Evolutionary conservation across 768 basidiomycete genomes (phyloP).

Genomic region (Mycena albidolilacea): DNA sequence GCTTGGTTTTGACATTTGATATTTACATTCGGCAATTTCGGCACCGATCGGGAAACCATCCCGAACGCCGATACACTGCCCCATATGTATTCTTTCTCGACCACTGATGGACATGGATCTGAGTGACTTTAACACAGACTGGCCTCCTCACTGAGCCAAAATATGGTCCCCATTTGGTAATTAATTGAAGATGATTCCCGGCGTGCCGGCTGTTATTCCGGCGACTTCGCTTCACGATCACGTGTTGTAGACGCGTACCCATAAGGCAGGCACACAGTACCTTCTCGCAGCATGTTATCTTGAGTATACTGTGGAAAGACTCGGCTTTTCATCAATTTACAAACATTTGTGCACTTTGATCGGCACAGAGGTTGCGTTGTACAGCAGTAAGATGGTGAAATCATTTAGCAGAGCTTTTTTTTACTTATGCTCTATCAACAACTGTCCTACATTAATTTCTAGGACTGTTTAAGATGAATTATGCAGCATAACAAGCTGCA

Average conservation of each 20-base stretch:
- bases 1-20: constrained; percentile 1
- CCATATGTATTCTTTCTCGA: background rate
- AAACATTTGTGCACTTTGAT: background rate
- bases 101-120: too few species aligned
- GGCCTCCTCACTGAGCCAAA: constrained; percentile 1
- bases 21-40: background rate
- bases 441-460: constrained; percentile 3
- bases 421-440: constrained; percentile 2
- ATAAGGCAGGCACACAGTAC: too few species aligned
- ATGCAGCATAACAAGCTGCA: constrained; percentile 4
- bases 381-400: constrained; percentile 1
- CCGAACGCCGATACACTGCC: constrained; percentile 5
- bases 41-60: constrained; percentile 1
- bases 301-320: too few species aligned
- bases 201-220: constrained; percentile 6
- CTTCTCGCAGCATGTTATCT: too few species aligned
- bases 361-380: constrained; percentile 7
- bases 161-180: constrained; percentile 1
- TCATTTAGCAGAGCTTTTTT: constrained; percentile 8
- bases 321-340: too few species aligned
- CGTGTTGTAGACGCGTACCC: background rate
- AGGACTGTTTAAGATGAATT: background rate
- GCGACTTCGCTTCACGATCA: constrained; percentile 6
- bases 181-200: constrained; percentile 5
- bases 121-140: too few species aligned